Conservation (phyloP, 306 rosid genomes). For the Psophocarpus tetragonolobus region DNA sequence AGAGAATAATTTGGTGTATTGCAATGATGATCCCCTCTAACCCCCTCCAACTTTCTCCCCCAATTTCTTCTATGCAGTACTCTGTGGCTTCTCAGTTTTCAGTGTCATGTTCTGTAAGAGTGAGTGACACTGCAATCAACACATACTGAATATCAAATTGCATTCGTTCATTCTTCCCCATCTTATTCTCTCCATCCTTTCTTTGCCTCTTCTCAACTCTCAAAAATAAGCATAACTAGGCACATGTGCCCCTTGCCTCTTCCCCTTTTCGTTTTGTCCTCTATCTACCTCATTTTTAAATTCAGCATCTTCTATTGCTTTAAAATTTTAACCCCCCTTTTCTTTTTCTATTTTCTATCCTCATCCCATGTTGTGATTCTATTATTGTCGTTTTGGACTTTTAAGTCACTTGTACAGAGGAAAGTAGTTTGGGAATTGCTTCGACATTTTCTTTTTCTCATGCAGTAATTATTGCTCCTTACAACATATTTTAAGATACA, state of each 20-base stretch:
- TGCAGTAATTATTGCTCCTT: neutral
- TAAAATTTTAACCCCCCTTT: neutral
- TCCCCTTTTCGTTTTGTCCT: constrained; percentile 16
- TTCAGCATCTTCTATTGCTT: neutral
- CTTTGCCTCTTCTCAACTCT: constrained; percentile 1
- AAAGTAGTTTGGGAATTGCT: constrained; percentile 27
- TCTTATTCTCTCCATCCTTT: neutral
- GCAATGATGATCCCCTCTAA: constrained; percentile 57
- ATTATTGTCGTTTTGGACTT: constrained; percentile 29
- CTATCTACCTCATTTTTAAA: neutral
- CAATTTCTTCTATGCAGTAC: constrained; percentile 27
- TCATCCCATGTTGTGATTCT: constrained; percentile 26
- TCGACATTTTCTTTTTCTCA: neutral
- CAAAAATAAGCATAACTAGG: constrained; percentile 13
- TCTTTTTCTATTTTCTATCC: constrained; percentile 4
- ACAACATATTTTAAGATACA: neutral
- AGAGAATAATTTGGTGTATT: constrained; percentile 61
- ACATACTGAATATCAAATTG: constrained; percentile 30
- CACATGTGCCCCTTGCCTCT: neutral
- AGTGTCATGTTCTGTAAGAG: constrained; percentile 39
- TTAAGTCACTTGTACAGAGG: constrained; percentile 6
- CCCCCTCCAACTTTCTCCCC: constrained; percentile 19
- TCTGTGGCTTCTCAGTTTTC: constrained; percentile 43
- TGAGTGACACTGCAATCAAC: constrained; percentile 37
- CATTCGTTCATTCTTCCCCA: neutral